Evolutionary conservation across 1,284 basidiomycete species (phyloP), one percentile per base, ranked within the genome.

Genomic region (Amylostereum areolatum): DNA sequence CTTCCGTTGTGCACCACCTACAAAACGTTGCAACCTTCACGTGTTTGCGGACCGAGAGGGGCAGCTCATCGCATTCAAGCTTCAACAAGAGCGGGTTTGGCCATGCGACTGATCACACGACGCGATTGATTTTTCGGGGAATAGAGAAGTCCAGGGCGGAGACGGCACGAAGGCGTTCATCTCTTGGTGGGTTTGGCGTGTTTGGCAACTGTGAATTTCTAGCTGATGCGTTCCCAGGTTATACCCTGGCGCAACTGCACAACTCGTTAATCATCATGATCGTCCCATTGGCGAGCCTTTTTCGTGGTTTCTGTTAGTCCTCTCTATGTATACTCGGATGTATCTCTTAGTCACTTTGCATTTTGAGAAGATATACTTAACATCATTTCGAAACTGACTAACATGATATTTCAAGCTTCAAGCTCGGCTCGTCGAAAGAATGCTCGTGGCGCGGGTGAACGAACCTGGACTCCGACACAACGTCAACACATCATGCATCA

Each of bases 1-100:
- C 69, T 63, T 3, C 69, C 76, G 0, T 69, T 91, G 12, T 71
- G 78, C 11, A 63, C 71, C 40, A 67, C 88, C 29, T 91, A 86
- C 60, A 70, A 72, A 41, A 72, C 91, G 29, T 80, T 85, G 0
- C 71, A 81, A 12, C 49, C 61, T 98, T 55, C 90, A 95, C 59
- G 78, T 99, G 2, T 98, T 97, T 64, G 88, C 85, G 66, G 94
- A 99, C 61, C 62, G 75, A 8, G 70, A 73, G 5, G 94, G 95
- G 1, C 87, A 84, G 1, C 70, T 88, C 18, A 97, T 98, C 52
- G 96, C 95, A 0, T 98, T 98, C 74, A 99, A 98, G n/a, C 65
- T 76, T 92, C 31, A 85, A 83, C 46, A 92, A 91, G 3, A 87
- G 87, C 51, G 75, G 98, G 31, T 98, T 93, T 69, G 72, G 97